Conservation (phyloP, 768 basidiomycete genomes). For the Termitomyces eurrhizus region DNA sequence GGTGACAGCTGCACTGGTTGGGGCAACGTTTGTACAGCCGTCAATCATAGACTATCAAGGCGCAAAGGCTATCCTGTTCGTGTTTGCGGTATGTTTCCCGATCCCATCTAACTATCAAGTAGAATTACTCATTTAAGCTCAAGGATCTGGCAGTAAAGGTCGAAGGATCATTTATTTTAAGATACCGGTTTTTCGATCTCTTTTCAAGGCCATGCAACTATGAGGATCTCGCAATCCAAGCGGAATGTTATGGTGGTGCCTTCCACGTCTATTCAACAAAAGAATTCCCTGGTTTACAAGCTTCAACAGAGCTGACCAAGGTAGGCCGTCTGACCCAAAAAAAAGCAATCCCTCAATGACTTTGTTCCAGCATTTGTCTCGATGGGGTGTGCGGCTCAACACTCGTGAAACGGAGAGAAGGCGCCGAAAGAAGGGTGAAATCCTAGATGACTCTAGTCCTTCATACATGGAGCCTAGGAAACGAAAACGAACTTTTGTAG, state of each 20-base stretch:
- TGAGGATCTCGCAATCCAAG: slow-evolving; percentile 44
- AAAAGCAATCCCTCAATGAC: neutral
- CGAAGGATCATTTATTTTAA: slow-evolving; percentile 62
- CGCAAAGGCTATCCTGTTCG: slow-evolving; percentile 54
- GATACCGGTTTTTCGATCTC: slow-evolving; percentile 65
- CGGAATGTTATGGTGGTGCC: slow-evolving; percentile 59
- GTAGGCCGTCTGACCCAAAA: slow-evolving; percentile 25
- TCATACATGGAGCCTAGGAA: neutral
- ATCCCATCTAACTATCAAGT: neutral
- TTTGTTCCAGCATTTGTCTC: slow-evolving; percentile 40
- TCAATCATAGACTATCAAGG: slow-evolving; percentile 52
- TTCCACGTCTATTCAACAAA: slow-evolving; percentile 72
- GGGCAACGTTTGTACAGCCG: slow-evolving; percentile 59
- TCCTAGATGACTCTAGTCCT: neutral
- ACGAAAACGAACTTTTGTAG: neutral
- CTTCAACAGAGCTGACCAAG: slow-evolving; percentile 67
- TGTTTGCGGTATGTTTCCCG: slow-evolving; percentile 49
- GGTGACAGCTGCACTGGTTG: slow-evolving; percentile 50
- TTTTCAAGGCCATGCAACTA: slow-evolving; percentile 34
- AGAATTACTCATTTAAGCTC: neutral
- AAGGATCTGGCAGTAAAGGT: slow-evolving; percentile 71
- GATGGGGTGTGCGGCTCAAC: slow-evolving; percentile 57
- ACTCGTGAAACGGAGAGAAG: slow-evolving; percentile 56
- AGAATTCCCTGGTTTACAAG: slow-evolving; percentile 63
- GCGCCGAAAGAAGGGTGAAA: slow-evolving; percentile 36